A percentile compares a stretch with the other conserved stretches of the same genome.
Conservation (phyloP, 768 basidiomycete genomes). For the Lactifluus rugatus region DNA sequence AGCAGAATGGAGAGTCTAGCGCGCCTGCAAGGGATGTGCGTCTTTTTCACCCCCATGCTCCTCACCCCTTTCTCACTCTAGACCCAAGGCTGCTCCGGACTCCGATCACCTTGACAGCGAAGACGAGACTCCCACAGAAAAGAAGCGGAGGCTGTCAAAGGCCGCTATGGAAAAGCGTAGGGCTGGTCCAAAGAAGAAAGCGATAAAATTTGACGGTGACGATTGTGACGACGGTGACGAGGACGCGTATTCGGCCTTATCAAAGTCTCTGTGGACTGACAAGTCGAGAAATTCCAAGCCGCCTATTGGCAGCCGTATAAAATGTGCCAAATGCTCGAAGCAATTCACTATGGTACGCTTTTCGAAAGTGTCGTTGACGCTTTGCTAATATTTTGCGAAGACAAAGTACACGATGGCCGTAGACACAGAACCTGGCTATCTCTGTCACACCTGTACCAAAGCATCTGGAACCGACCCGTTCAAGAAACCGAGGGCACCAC, state of each 20-base stretch:
- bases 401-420: constrained; percentile 81
- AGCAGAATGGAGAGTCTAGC: constrained; percentile 18
- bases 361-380: background rate
- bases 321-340: constrained; percentile 73
- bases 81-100: constrained; percentile 12
- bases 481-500: constrained; percentile 58
- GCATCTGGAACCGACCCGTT: constrained; percentile 73
- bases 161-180: constrained; percentile 28
- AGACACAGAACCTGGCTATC: constrained; percentile 58
- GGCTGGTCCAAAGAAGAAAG: constrained; percentile 18
- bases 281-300: constrained; percentile 39
- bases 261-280: constrained; percentile 37
- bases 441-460: constrained; percentile 82
- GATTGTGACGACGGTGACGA: constrained; percentile 43
- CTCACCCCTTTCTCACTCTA: background rate
- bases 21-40: constrained; percentile 2
- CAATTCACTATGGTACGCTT: constrained; percentile 79
- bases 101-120: constrained; percentile 17
- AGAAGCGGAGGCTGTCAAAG: constrained; percentile 11
- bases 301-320: constrained; percentile 66
- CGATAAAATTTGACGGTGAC: constrained; percentile 35
- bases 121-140: constrained; percentile 14
- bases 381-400: constrained; percentile 31
- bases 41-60: background rate
- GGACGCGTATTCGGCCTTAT: constrained; percentile 57